phyloP scores from a whole-genome alignment of 164 flowering plant species.

The Aristolochia californica region DNA sequence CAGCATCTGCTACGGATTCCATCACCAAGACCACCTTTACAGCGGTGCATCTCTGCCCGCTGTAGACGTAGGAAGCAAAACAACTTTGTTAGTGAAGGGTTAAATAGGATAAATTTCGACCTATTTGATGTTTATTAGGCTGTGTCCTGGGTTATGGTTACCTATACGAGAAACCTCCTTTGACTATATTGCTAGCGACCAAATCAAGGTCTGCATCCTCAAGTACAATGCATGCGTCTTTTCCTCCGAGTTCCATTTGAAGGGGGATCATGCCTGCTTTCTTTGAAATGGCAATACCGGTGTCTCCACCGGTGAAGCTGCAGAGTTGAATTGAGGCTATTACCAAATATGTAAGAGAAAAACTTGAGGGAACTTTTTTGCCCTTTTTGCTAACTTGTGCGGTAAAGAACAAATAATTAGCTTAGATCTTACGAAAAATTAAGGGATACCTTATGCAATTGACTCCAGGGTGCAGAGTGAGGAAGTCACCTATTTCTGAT shows the following conservation, averaged over 20 bases:
- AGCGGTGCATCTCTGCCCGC: slow-evolving; percentile 98
- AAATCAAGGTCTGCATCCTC: slow-evolving; percentile 95
- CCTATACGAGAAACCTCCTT: slow-evolving; percentile 99
- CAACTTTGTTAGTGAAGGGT: no score
- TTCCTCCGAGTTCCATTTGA: slow-evolving; percentile 97
- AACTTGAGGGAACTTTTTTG: no score
- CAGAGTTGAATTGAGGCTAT: neutral
- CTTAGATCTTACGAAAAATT: neutral
- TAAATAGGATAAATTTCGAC: no score
- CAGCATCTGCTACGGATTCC: slow-evolving; percentile 77
- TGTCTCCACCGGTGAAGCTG: slow-evolving; percentile 98
- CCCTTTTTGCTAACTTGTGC: no score
- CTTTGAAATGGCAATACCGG: slow-evolving; percentile 90
- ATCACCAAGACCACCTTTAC: slow-evolving; percentile 85
- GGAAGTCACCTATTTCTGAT: slow-evolving; percentile 95
- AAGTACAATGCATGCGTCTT: slow-evolving; percentile 96
- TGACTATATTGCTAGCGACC: slow-evolving; percentile 73
- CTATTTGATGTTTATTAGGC: neutral
- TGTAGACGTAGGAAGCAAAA: neutral
- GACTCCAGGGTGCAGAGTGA: slow-evolving; percentile 94
- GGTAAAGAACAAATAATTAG: no score
- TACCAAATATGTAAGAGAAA: no score
- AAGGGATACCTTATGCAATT: slow-evolving; percentile 74
- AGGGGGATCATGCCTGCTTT: slow-evolving; percentile 98
- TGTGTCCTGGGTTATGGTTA: slow-evolving; percentile 6